Evolutionary conservation across 306 rosid genomes (phyloP).

Genomic region (Mimosa pudica): DNA sequence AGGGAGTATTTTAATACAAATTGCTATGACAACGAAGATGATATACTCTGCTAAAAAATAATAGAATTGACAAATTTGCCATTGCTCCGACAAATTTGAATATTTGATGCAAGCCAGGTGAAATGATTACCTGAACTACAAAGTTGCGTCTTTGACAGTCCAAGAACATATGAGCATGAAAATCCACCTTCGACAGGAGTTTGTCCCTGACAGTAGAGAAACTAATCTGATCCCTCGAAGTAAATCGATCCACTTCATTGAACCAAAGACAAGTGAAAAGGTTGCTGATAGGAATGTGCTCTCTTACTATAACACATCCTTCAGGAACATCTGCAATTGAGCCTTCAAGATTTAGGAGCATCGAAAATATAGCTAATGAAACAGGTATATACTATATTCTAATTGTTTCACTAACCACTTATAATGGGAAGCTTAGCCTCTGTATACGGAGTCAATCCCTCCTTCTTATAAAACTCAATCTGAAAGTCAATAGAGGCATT

Average conservation of each 20-base stretch:
- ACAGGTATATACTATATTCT: slow-evolving; percentile 11
- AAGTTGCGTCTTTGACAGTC: slow-evolving; percentile 83
- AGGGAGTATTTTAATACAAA: background rate
- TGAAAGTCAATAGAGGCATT: slow-evolving; percentile 92
- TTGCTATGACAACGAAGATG: background rate
- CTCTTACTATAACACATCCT: slow-evolving; percentile 87
- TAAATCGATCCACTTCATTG: slow-evolving; percentile 97
- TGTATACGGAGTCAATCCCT: slow-evolving; percentile 86
- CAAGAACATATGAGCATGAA: slow-evolving; percentile 64
- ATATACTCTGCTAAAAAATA: background rate
- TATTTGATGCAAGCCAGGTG: background rate
- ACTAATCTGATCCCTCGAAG: slow-evolving; percentile 88
- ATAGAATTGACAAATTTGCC: background rate
- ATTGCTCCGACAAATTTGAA: slow-evolving; percentile 3
- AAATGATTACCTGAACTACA: slow-evolving; percentile 65
- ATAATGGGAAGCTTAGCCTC: slow-evolving; percentile 90
- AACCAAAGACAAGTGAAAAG: slow-evolving; percentile 95
- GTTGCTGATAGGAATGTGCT: slow-evolving; percentile 92
- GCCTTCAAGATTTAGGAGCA: slow-evolving; percentile 30
- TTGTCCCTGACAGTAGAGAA: slow-evolving; percentile 70
- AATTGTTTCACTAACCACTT: slow-evolving; percentile 68
- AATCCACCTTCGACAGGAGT: slow-evolving; percentile 52
- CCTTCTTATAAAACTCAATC: slow-evolving; percentile 75
- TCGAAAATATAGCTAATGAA: background rate
- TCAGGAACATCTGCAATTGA: slow-evolving; percentile 91